Base-by-base conservation (phyloP, 805 yeast genomes). In the Myxozyma vanderwaltii region DNA sequence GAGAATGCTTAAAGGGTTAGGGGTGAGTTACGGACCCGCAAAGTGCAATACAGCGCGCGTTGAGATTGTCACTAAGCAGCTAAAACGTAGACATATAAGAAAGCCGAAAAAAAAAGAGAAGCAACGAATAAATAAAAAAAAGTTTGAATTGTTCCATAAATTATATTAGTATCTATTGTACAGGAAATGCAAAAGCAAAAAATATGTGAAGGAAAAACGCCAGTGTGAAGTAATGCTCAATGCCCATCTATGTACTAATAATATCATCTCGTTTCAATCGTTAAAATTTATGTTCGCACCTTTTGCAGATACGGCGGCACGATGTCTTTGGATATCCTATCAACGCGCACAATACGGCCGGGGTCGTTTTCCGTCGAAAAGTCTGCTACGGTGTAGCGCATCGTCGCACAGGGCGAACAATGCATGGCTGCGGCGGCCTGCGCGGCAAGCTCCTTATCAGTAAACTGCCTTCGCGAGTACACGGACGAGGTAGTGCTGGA, bases 331-430 rank as follows among this genome's bases (percentile, higher is more conserved):
- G 55, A 23, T 23, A 50, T 45, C 15, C 29, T 50, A 12, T 46
- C 31, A 8, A 56, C 59, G 3, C 40, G 59, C 46, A 56, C 55
- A 12, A 55, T 54, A 5, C 52, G 58, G n/a, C 54, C 44, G 21
- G 48, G 54, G 21, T 55, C 58, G 15, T 31, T 47, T 17, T 47
- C 49, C n/a, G 41, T 19, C 8, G 49, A 27, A 38, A 33, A 13
- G 10, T 52, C 56, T n/a, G 49, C 33, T 19, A 52, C 56, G 12
- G 56, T 19, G 50, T 43, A 52, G 21, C 46, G 21, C 21, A 19
- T 10, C 17, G 43, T n/a, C 15, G 46, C 46, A 41, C 46, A 19
- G 43, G 23, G 43, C 19, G 33, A 29, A 29, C 33, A 29, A 29
- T 29, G 19, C 46, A 13, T 10, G 29, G 19, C 21, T 4, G 17